These are phyloP conservation scores for Blechomonas ayalai DNA, from an alignment of 208 protist species.

Conservation along the genomic window DNA sequence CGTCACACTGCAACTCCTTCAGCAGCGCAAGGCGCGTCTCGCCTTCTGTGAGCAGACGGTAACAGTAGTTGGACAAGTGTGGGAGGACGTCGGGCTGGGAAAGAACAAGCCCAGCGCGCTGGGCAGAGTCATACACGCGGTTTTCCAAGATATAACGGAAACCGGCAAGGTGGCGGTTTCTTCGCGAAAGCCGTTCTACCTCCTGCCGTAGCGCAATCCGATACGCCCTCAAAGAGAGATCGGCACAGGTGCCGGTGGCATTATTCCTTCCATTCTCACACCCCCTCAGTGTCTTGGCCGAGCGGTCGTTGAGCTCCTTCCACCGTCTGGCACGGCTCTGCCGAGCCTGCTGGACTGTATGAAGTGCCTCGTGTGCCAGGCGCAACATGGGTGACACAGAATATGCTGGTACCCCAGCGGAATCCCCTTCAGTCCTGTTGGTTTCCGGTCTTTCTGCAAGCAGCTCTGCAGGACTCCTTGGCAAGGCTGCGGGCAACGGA, in stretches of 20 bases:
- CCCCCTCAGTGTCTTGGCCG: neutral
- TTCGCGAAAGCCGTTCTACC: neutral
- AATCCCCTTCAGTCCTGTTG: too few species aligned
- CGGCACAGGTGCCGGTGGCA: too few species aligned
- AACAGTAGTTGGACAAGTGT: neutral
- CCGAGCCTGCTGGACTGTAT: too few species aligned
- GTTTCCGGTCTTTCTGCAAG: too few species aligned
- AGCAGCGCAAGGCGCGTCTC: constrained; percentile 2
- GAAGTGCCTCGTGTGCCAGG: too few species aligned
- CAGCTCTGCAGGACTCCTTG: too few species aligned
- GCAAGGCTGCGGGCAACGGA: too few species aligned
- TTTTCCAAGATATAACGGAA: neutral
- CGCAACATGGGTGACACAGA: too few species aligned
- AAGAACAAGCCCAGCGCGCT: neutral
- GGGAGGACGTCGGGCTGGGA: constrained; percentile 1
- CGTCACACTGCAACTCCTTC: neutral
- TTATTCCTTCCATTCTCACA: neutral
- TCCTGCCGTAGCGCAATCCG: constrained; percentile 5
- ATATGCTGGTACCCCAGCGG: too few species aligned
- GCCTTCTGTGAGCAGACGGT: neutral
- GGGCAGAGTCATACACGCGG: neutral
- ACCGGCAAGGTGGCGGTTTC: constrained; percentile 2
- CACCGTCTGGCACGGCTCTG: too few species aligned
- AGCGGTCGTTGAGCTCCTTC: too few species aligned
- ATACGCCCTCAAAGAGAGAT: too few species aligned